phyloP scores from a whole-genome alignment of 306 rosid genomes.

The Malus asiatica region DNA sequence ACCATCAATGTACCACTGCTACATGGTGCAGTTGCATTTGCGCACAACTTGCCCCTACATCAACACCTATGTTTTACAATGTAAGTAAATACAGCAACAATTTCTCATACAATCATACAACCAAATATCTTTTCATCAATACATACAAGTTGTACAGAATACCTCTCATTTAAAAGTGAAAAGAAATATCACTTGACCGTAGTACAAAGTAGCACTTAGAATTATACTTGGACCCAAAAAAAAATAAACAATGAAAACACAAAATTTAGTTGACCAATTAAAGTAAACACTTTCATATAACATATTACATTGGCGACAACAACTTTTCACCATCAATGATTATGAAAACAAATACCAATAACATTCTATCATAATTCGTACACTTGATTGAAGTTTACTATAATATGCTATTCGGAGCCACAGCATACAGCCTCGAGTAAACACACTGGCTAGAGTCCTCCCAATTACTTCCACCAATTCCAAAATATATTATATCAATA shows the following conservation, averaged over 20 bases:
- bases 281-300: neutral
- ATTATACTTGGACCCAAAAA: too few species aligned
- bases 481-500: neutral
- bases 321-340: neutral
- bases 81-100: too few species aligned
- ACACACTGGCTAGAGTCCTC: neutral
- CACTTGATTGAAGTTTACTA: neutral
- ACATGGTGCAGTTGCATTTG: too few species aligned
- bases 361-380: neutral
- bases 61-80: too few species aligned
- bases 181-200: too few species aligned
- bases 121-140: too few species aligned
- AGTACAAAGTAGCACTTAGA: too few species aligned
- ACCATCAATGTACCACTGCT: too few species aligned
- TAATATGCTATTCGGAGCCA: neutral
- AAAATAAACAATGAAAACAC: neutral
- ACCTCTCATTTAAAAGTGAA: too few species aligned
- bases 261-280: neutral
- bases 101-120: too few species aligned
- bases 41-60: too few species aligned
- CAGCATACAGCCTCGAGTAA: neutral
- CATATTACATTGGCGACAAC: neutral
- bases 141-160: too few species aligned
- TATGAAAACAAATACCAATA: neutral
- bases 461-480: neutral